Evolutionary conservation across 441 rosid genomes (phyloP).

Genomic region (Erysimum cheiri): DNA sequence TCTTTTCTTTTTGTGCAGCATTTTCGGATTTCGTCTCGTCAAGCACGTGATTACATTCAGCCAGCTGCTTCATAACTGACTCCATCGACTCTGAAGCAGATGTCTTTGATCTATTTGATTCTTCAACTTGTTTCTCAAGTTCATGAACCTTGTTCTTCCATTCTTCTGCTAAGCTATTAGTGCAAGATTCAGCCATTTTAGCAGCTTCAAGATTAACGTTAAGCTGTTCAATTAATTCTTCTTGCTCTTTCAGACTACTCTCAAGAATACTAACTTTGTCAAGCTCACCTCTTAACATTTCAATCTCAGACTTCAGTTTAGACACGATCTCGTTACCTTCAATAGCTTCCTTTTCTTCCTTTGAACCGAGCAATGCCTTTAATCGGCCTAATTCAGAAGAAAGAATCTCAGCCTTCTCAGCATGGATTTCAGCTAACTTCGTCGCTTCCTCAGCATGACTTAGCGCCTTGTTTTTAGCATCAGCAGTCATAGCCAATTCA

Average conservation of each 20-base stretch:
- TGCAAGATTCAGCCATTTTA: constrained; percentile 81
- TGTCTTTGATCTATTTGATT: constrained; percentile 68
- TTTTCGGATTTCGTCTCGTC: constrained; percentile 70
- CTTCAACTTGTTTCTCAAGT: constrained; percentile 59
- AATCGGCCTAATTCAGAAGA: constrained; percentile 67
- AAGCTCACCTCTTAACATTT: constrained; percentile 58
- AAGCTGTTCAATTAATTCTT: constrained; percentile 70
- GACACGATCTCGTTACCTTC: constrained; percentile 55
- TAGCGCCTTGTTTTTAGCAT: constrained; percentile 84
- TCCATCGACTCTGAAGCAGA: constrained; percentile 80
- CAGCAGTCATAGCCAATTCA: constrained; percentile 71
- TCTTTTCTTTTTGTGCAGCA: constrained; percentile 66
- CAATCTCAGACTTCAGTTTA: constrained; percentile 64
- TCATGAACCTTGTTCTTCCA: constrained; percentile 67
- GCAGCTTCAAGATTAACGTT: constrained; percentile 84
- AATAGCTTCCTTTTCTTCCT: constrained; percentile 57
- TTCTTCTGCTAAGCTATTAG: constrained; percentile 63
- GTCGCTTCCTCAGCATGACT: constrained; percentile 85
- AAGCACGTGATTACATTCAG: constrained; percentile 63
- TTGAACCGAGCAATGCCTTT: constrained; percentile 71
- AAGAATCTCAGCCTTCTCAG: constrained; percentile 75
- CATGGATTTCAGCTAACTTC: constrained; percentile 85
- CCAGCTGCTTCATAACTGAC: constrained; percentile 74
- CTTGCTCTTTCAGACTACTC: constrained; percentile 63
- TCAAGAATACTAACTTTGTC: constrained; percentile 54